Evolutionary conservation across 1,139 yeast genomes (phyloP).

Genomic region (Komagataea norvegica): DNA sequence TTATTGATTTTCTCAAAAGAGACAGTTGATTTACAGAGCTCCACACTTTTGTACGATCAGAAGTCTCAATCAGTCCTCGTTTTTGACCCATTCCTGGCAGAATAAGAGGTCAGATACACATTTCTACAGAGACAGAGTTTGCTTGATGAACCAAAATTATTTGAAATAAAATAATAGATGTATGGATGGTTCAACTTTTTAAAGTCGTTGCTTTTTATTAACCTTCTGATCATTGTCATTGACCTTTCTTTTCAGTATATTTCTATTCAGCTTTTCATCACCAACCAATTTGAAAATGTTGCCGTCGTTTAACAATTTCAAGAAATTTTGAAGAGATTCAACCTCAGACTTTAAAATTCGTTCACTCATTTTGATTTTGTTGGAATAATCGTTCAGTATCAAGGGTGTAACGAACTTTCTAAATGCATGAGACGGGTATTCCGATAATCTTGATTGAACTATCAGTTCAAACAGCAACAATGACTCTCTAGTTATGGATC

Average conservation of each 20-base stretch:
- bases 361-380: constrained; percentile 41
- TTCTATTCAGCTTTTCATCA: constrained; percentile 54
- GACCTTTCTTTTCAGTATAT: constrained; percentile 49
- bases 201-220: constrained; percentile 19
- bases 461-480: constrained; percentile 25
- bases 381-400: constrained; percentile 15
- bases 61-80: too few species aligned
- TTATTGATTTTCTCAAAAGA: too few species aligned
- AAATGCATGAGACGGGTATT: constrained; percentile 30
- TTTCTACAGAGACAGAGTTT: neutral
- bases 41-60: too few species aligned
- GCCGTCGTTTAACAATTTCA: constrained; percentile 32
- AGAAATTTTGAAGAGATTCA: constrained; percentile 41
- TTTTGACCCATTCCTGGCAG: too few species aligned
- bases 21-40: too few species aligned
- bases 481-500: constrained; percentile 27
- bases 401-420: constrained; percentile 20
- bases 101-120: neutral
- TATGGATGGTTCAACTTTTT: too few species aligned
- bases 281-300: constrained; percentile 38
- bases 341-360: constrained; percentile 53
- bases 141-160: too few species aligned
- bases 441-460: constrained; percentile 26
- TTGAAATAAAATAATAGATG: too few species aligned
- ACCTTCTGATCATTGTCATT: constrained; percentile 22